Evolutionary conservation across 768 basidiomycete genomes (phyloP).

Genomic region (Kwoniella botswanensis): DNA sequence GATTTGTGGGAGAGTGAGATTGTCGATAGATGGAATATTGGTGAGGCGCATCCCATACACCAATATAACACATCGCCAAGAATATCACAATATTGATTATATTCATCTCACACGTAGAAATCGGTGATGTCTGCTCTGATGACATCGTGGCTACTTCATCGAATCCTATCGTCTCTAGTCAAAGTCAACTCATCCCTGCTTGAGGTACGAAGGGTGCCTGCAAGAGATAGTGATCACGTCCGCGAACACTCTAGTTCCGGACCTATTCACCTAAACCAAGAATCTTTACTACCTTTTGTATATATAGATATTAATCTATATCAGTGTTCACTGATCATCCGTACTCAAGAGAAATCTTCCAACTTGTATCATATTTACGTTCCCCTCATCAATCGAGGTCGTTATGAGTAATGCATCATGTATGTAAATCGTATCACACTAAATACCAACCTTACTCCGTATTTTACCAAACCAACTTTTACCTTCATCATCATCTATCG

Average conservation of each 20-base stretch:
- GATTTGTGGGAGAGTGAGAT: conserved; percentile 39
- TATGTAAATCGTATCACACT: neutral
- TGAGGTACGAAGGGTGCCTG: too few relatives aligned
- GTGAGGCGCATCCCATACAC: conserved; percentile 15
- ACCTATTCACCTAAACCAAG: too few relatives aligned
- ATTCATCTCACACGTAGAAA: conserved; percentile 12
- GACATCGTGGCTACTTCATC: neutral
- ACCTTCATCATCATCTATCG: conserved; percentile 16
- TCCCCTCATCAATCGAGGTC: too few relatives aligned
- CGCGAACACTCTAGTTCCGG: too few relatives aligned
- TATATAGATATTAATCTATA: neutral
- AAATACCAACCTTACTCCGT: conserved; percentile 2
- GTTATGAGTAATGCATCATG: neutral
- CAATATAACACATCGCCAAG: too few relatives aligned
- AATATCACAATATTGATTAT: too few relatives aligned
- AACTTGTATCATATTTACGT: neutral
- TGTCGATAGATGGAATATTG: conserved; percentile 38
- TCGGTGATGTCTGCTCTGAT: conserved; percentile 34
- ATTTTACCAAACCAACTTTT: conserved; percentile 9
- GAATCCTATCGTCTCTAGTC: neutral
- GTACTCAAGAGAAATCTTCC: too few relatives aligned
- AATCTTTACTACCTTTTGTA: too few relatives aligned
- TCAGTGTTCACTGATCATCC: neutral
- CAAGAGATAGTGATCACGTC: too few relatives aligned
- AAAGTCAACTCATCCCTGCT: neutral